Evolutionary conservation across 2,329 filamentous ascomycete genomes (phyloP), one percentile per base, ranked within the genome.

Genomic region (Colletotrichum tanaceti): DNA sequence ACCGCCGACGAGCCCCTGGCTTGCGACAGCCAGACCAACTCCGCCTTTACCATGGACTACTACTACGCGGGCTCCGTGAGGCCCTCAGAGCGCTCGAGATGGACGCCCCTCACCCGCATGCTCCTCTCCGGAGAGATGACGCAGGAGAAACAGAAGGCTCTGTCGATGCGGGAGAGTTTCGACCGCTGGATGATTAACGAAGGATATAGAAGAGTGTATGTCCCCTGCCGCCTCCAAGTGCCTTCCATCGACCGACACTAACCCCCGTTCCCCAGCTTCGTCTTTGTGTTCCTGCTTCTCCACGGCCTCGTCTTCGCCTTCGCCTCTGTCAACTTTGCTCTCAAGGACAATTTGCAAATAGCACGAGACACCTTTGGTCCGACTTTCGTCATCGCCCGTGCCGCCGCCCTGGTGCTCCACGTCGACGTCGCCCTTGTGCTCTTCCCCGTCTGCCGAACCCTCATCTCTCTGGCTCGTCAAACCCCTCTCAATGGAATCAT

Each of bases 171-270:
- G 75, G 91, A 95, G 78, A 91, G 87, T 77, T 91, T 95, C 76
- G 91, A 94, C 78, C 85, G 90, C 72, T 96, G 93, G 93, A 94
- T 96, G 92, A 91, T 95, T 70, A 95, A 95, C 77, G 93, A 95
- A 77, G 93, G 93, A 70, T 94, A 93, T 78, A 86, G 91, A 77
- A 85, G 91, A 88, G 85, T 95, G 89, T 93, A 84, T 65, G 90
- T 86, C 32, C 39, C 11, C 35, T 14, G 22, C 57, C 28, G 20
- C 20, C 38, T 13, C 43, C 43, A 20, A 22, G 10, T n/a, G 9
- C 7, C 1, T 11, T 24, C 10, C 9, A 24, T 18, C 18, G 6
- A 41, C 52, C 18, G 6, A 41, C 52, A 68, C 71, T 74, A 57
- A 73, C 71, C 32, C 5, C 2, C 28, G 10, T 32, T 32, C n/a